phyloP scores from a whole-genome alignment of 306 rosid genomes.

The Abrus pulchellus region DNA sequence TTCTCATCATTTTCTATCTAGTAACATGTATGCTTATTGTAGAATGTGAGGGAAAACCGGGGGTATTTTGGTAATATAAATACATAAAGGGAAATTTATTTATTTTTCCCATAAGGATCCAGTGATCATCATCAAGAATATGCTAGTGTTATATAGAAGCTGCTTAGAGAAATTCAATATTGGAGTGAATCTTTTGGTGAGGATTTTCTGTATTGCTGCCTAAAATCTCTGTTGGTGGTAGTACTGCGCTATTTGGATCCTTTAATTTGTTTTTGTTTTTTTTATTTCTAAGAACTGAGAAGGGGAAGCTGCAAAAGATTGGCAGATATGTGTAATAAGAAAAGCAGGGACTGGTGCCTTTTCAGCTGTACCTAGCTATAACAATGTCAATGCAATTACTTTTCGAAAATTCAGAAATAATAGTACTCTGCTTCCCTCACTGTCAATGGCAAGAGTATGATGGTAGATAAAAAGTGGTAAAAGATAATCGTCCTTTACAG shows the following conservation, averaged over 20 bases:
- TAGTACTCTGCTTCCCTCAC: conserved; percentile 42
- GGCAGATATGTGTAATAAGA: conserved; percentile 47
- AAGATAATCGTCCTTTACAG: conserved; percentile 27
- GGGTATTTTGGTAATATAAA: conserved; percentile 72
- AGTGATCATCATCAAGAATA: conserved; percentile 35
- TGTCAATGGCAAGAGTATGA: conserved; percentile 35
- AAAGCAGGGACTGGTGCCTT: conserved; percentile 45
- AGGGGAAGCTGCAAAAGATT: conserved; percentile 43
- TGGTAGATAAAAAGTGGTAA: conserved; percentile 35
- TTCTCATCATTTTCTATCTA: conserved; percentile 54
- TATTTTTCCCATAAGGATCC: conserved; percentile 2
- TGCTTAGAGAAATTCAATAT: conserved; percentile 28
- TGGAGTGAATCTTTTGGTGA: conserved; percentile 27
- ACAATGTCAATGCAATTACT: conserved; percentile 26
- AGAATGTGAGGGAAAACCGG: conserved; percentile 71
- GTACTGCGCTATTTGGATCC: conserved; percentile 37
- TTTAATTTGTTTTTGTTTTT: conserved; percentile 25
- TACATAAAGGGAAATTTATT: conserved; percentile 5
- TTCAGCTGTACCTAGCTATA: conserved; percentile 38
- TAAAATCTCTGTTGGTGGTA: conserved; percentile 34
- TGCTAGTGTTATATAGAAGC: conserved; percentile 51
- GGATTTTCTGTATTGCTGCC: conserved; percentile 32
- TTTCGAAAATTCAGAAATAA: conserved; percentile 21
- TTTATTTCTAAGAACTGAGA: conserved; percentile 4
- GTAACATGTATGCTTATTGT: background rate